Evolutionary conservation across 352 stramenopile genomes (phyloP).

Genomic region (Pelagophyceae sp.): DNA sequence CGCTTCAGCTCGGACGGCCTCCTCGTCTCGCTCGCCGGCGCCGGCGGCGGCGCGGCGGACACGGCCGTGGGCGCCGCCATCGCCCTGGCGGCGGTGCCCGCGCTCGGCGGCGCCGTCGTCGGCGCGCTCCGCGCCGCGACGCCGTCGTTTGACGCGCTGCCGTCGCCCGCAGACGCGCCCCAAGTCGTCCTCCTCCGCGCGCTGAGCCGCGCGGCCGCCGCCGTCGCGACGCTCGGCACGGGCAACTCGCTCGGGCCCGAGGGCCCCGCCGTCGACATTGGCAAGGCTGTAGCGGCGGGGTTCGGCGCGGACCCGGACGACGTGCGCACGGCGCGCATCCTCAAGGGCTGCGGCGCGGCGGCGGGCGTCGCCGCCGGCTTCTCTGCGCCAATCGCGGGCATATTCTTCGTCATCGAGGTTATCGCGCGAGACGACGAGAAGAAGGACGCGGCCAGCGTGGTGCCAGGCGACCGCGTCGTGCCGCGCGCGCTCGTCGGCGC

Average conservation of each 20-base stretch:
- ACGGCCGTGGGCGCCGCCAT: background rate
- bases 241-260: slow-evolving; percentile 61
- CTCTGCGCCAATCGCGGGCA: slow-evolving; percentile 62
- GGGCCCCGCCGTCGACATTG: slow-evolving; percentile 58
- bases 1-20: slow-evolving; percentile 27
- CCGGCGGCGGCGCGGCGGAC: background rate
- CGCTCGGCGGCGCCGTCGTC: slow-evolving; percentile 33
- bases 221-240: slow-evolving; percentile 57
- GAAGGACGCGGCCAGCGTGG: background rate
- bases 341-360: slow-evolving; percentile 41
- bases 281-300: slow-evolving; percentile 14
- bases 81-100: slow-evolving; percentile 29
- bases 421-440: background rate
- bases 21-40: slow-evolving; percentile 6
- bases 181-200: background rate
- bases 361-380: slow-evolving; percentile 64
- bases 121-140: slow-evolving; percentile 26
- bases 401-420: slow-evolving; percentile 68
- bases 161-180: slow-evolving; percentile 22
- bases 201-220: slow-evolving; percentile 38
- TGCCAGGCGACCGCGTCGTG: background rate
- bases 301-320: background rate
- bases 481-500: slow-evolving; percentile 37
- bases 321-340: background rate
- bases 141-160: slow-evolving; percentile 27